A percentile compares a stretch with the other conserved stretches of the same genome.
Conservation (phyloP, 1,284 basidiomycete genomes). For the Lentinula novae-zelandiae region DNA sequence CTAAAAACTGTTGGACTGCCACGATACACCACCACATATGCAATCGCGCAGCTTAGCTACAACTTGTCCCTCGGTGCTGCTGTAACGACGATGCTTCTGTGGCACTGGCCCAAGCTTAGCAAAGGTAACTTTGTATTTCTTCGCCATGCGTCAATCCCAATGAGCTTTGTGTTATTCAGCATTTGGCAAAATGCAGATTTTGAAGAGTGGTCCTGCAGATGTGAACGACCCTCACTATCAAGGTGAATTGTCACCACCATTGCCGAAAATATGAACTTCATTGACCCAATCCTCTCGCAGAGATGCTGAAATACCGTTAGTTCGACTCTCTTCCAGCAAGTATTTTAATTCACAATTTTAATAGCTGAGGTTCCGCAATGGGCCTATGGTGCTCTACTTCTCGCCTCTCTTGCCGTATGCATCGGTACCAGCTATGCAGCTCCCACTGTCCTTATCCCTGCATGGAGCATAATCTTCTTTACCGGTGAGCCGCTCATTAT, state of each 20-base stretch:
- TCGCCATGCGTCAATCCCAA: background rate
- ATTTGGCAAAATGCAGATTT: conserved; percentile 39
- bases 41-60: conserved; percentile 45
- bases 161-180: conserved; percentile 21
- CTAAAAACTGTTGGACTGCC: conserved; percentile 38
- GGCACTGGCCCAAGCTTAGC: conserved; percentile 45
- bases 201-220: conserved; percentile 32
- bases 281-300: conserved; percentile 20
- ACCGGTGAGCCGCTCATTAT: conserved; percentile 26
- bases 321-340: background rate
- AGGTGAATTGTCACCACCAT: conserved; percentile 21
- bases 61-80: conserved; percentile 48
- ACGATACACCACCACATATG: conserved; percentile 49
- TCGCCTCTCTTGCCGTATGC: conserved; percentile 46
- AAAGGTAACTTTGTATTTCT: conserved; percentile 17
- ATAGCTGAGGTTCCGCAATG: conserved; percentile 48
- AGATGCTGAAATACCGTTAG: conserved; percentile 44
- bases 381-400: conserved; percentile 45
- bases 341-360: background rate
- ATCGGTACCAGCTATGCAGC: conserved; percentile 51
- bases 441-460: conserved; percentile 43
- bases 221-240: conserved; percentile 47
- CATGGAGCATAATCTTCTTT: conserved; percentile 51
- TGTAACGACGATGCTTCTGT: conserved; percentile 44
- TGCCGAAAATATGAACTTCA: too few relatives aligned